Evolutionary conservation across 768 basidiomycete genomes (phyloP), one percentile per base, ranked within the genome.

Genomic region (Sarcomyxa edulis): DNA sequence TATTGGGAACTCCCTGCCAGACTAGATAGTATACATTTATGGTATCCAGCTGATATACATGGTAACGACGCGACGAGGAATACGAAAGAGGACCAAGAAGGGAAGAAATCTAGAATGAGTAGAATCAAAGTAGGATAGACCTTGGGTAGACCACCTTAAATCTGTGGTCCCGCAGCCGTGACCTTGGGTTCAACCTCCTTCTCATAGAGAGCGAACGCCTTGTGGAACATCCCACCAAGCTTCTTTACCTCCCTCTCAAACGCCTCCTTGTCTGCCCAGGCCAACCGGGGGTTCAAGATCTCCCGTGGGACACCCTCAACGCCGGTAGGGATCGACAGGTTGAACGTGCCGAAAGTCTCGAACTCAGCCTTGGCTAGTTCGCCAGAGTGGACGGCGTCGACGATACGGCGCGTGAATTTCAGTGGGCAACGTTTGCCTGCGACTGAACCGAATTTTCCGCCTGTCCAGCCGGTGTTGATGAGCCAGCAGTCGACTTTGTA

Each of bases 401-500:
- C 86, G 60, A 98, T 98, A 42, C 84, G 82, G 39, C 95, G 90
- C 32, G 96, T 98, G 67, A 81, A 91, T 58, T 87, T 88, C 67
- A 99, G 83, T 14, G 95, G 85, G 78, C 95, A 99, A 47, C 95
- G 89, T 67, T 87, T 89, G 50, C 94, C 95, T 11, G 61, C 54
- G n/a, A n/a, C n/a, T n/a, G n/a, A n/a, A 33, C 95, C 95, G 60
- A 80, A 99, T 62, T 90, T 91, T 60, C 95, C 95, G 40, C 89
- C 84, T 37, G 89, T 85, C 90, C 90, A 94, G 45, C 89, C 95
- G 3, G 95, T 99, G 83, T 99, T 98, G 78, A 99, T 87, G 56
- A 98, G 74, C 91, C 92, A 99, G 72, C 94, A 96, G 63, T 92
- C 65, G 51, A 93, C 92, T 39, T 88, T 75, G 69, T 87, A 72